Evolutionary conservation across 768 basidiomycete genomes (phyloP), one percentile per base, ranked within the genome.

Genomic region (Tulasnella sp.): DNA sequence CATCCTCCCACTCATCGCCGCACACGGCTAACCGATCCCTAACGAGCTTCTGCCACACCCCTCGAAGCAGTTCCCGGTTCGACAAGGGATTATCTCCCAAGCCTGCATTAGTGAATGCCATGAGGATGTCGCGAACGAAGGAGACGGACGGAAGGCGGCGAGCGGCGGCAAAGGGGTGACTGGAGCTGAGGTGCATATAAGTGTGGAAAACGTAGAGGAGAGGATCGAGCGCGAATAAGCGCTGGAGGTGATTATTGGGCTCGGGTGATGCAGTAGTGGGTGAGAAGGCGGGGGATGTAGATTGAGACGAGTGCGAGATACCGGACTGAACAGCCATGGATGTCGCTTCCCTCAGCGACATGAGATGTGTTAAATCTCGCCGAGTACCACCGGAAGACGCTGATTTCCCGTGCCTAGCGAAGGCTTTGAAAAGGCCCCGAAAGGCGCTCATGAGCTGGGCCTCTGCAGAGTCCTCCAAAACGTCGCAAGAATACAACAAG

Each of bases 371-470:
- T 19, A 41, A 38, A 21, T 17, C 11, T 4, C 17, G 17, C 29
- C 8, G 29, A 1, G 30, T 53, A 41, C 27, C 30, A 11, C 31
- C 31, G 21, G 54, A 60, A n/a, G n/a, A n/a, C n/a, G n/a, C n/a
- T n/a, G n/a, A n/a, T n/a, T n/a, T n/a, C 24, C 78, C 85, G 63
- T 86, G 81, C 10, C 78, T 78, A 5, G 75, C 72, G 67, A 89
- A 92, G 0, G 86, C 88, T 17, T 85, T 75, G 66, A 92, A 90
- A 42, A 92, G 68, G 17, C 79, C 79, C 21, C 86, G 80, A 68
- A 84, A 92, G 30, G 80, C 51, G 30, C 31, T 41, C 2, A 41
- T 53, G 9, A 53, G 3, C 19, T 53, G 51, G 8, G 15, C 41
- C 19, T 53, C 51, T 15, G 22, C 31, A 15, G 34, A 15, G 7